These are phyloP conservation scores for Agaricus blazei DNA, from an alignment of 768 basidiomycete species.

Conservation along the genomic window DNA sequence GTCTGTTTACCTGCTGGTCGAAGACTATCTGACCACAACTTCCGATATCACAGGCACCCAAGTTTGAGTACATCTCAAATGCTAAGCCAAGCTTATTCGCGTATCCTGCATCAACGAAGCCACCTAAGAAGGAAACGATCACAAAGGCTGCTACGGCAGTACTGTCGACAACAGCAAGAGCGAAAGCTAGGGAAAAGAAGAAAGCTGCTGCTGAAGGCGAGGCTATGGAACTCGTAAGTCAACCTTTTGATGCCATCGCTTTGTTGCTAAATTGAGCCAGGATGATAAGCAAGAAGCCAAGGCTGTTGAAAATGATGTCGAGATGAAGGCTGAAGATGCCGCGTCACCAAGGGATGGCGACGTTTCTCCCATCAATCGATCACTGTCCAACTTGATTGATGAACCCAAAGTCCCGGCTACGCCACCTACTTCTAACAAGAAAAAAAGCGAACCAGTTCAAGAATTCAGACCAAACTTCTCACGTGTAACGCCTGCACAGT, in stretches of 20 bases:
- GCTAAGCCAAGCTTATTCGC: constrained; percentile 89
- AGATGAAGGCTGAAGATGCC: constrained; percentile 67
- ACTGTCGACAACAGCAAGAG: constrained; percentile 94
- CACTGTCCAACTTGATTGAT: constrained; percentile 44
- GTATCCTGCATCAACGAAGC: constrained; percentile 81
- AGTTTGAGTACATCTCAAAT: constrained; percentile 88
- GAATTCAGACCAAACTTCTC: constrained; percentile 85
- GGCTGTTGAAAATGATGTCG: constrained; percentile 51
- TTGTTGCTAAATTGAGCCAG: constrained; percentile 41
- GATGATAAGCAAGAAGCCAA: constrained; percentile 28
- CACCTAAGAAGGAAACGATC: constrained; percentile 88
- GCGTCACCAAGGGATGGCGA: constrained; percentile 44
- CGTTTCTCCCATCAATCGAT: constrained; percentile 52
- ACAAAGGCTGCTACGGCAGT: constrained; percentile 93
- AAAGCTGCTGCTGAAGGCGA: constrained; percentile 83
- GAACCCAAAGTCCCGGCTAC: constrained; percentile 31
- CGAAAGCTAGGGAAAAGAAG: constrained; percentile 91
- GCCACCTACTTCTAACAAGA: constrained; percentile 44
- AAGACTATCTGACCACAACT: background rate
- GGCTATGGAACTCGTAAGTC: constrained; percentile 77
- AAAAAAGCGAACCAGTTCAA: constrained; percentile 69
- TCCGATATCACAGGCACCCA: constrained; percentile 62
- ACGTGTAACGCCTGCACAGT: constrained; percentile 86
- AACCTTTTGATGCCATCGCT: constrained; percentile 30
- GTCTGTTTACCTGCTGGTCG: background rate